Evolutionary conservation across 768 basidiomycete genomes (phyloP), one percentile per base, ranked within the genome.

Genomic region (Astraeus odoratus): DNA sequence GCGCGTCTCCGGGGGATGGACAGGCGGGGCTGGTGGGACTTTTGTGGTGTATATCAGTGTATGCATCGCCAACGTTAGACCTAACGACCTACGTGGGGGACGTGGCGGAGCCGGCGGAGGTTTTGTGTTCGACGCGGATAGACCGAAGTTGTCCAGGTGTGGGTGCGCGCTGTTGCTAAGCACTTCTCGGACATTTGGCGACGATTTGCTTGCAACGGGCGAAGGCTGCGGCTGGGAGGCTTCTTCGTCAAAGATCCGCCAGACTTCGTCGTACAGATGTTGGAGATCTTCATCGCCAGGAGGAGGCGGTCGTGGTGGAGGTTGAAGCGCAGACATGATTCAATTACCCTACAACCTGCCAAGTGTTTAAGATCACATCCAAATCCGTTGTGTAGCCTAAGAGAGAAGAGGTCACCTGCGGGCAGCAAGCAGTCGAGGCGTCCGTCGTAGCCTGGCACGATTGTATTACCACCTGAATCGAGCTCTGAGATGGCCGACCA

Each of bases 261-360:
- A 81, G 18, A 87, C 84, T 60, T 85, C 81, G 51, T 86, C 76
- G 62, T 86, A 88, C 35, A 88, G 74, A 46, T 74, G 72, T 53
- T 85, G 81, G 4, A 87, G 72, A 57, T 86, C 84, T 54, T 80
- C 78, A 50, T 86, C 85, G 30, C 76, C 75, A 3, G 81, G 77
- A 6, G 68, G 68, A 13, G 63, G 62, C 23, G 62, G 58, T 50
- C 56, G 69, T 49, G 56, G 48, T 50, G 64, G 59, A 33, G 65
- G 47, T 18, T 67, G 63, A 42, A 61, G 57, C 19, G 65, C 48
- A 22, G 70, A 66, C 70, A 73, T 71, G 57, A 45, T 48, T 38
- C 45, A 18, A 24, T 43, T 30, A 46, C 41, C 22, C 37, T n/a
- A 27, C 24, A 20, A 29, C 30, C 23, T 37, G 13, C 20, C 0